Evolutionary conservation across 805 yeast species (phyloP), one percentile per base, ranked within the genome.

Genomic region (Cyberlindnera americana): DNA sequence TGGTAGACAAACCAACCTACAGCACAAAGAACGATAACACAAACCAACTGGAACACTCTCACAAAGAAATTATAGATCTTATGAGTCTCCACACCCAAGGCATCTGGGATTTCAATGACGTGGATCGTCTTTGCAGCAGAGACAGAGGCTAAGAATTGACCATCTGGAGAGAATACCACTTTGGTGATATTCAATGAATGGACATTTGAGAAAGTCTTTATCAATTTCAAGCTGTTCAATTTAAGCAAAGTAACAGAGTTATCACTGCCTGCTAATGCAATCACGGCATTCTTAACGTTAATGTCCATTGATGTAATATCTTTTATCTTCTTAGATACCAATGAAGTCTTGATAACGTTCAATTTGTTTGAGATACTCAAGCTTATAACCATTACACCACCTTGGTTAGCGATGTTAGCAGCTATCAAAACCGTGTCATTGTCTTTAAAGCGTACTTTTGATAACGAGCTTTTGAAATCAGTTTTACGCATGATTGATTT

Each of bases 121-220:
- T 73, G 78, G 22, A 89, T 72, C 1, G 87, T 69, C 44, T 82
- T 81, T 2, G 90, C 85, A 3, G 87, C 88, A 18, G 93, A 82
- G 0, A 79, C 83, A 21, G 86, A 75, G 3, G 89, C 95, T 35
- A 88, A 62, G 42, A 70, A 71, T 35, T 73, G 65, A 5, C 91
- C 89, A 56, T 78, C 72, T 3, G 83, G 81, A 5, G 88, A 81
- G 44, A 87, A 80, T 1, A 77, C 66, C 5, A 86, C 76, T 34
- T 75, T 72, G 0, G 96, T 86, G 34, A 89, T 79, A 23, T 91
- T 83, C 56, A 83, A 80, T 6, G 70, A 67, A 57, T 89, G 96
- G 12, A 78, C 65, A 8, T 69, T 62, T 33, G 72, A 71, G 23
- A 81, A 53, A 8, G 72, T 59, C 43, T 73, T 72, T 43, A 89